Evolutionary conservation across 176 grass and related monocot species (phyloP).

Genomic region (Poa pratensis): DNA sequence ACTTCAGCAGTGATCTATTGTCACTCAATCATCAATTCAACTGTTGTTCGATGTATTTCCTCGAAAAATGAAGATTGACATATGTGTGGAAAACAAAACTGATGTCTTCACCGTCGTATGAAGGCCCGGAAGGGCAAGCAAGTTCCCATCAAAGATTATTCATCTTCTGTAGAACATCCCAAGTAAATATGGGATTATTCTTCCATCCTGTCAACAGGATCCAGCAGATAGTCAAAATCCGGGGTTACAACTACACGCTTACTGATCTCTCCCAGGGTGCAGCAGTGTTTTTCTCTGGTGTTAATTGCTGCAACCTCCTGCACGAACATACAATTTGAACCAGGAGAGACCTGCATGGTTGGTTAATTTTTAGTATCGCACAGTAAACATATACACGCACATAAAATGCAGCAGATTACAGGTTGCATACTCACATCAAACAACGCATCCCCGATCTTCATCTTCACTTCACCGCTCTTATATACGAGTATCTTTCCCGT

Average conservation of each 20-base stretch:
- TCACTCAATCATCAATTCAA: background rate
- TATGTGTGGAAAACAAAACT: background rate
- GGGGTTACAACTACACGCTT: constrained; percentile 61
- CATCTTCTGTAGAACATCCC: background rate
- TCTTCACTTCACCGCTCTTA: constrained; percentile 82
- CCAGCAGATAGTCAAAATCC: constrained; percentile 60
- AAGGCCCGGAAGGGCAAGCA: background rate
- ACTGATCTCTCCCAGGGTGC: constrained; percentile 61
- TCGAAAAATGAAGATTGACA: constrained; percentile 20
- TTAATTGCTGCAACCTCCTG: constrained; percentile 64
- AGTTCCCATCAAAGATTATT: background rate
- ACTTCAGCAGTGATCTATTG: no score
- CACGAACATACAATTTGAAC: constrained; percentile 61
- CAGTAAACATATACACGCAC: background rate
- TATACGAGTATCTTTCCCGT: constrained; percentile 77
- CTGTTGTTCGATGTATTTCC: background rate
- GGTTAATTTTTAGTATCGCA: background rate
- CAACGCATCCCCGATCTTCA: constrained; percentile 65
- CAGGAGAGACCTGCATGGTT: constrained; percentile 62
- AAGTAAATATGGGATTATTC: constrained; percentile 20
- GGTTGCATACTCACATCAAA: constrained; percentile 71
- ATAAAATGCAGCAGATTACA: constrained; percentile 6
- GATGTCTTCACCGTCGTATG: background rate
- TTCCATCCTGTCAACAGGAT: constrained; percentile 43
- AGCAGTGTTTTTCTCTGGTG: constrained; percentile 70